phyloP scores from a whole-genome alignment of 352 stramenopile genomes.

The Phytophthora agathidicida region DNA sequence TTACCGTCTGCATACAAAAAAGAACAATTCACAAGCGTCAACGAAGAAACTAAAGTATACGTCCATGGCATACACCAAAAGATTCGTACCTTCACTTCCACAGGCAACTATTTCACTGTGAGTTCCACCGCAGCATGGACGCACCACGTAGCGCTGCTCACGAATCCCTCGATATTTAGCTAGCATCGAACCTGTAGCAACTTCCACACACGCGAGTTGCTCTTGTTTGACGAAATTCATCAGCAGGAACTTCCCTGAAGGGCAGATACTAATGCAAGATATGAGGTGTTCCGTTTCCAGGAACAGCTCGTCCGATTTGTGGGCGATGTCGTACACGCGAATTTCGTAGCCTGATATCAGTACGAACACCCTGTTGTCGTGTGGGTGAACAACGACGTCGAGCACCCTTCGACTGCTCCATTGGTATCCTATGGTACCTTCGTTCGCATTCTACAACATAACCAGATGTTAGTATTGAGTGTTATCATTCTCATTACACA shows the following conservation, averaged over 20 bases:
- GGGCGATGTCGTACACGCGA: constrained; percentile 61
- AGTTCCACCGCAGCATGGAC: constrained; percentile 61
- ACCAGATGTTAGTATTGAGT: background rate
- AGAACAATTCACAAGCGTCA: background rate
- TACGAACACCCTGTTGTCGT: constrained; percentile 61
- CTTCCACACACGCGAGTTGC: constrained; percentile 60
- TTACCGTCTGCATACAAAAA: constrained; percentile 51
- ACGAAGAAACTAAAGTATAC: no score
- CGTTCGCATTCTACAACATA: constrained; percentile 49
- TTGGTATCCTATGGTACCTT: constrained; percentile 61
- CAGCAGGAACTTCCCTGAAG: constrained; percentile 52
- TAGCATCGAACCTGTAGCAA: constrained; percentile 46
- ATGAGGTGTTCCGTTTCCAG: constrained; percentile 61
- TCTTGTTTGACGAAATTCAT: constrained; percentile 71
- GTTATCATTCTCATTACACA: background rate
- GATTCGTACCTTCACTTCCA: constrained; percentile 71
- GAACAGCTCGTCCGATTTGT: constrained; percentile 67
- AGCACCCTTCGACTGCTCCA: constrained; percentile 71
- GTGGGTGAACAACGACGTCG: constrained; percentile 63
- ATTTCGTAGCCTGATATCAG: constrained; percentile 62
- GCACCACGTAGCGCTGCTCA: constrained; percentile 69
- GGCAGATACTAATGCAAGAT: constrained; percentile 57
- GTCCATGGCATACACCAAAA: no score
- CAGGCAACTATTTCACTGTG: constrained; percentile 60
- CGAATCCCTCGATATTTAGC: constrained; percentile 60